phyloP scores from a whole-genome alignment of 2,329 filamentous ascomycete species.

The Trichocomaceae sp. region DNA sequence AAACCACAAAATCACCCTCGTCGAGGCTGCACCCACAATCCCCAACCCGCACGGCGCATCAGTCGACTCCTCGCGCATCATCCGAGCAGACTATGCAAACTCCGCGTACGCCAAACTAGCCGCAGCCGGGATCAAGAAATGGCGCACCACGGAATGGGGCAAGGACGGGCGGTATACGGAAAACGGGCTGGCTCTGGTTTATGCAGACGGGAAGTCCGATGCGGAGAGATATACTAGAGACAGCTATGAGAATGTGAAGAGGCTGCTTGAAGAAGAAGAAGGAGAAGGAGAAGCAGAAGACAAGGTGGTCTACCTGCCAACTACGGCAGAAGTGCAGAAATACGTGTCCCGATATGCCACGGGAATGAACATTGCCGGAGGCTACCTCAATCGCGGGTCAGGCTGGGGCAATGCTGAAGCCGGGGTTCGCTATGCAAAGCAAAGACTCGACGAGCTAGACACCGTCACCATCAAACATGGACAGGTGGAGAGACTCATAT shows the following conservation, averaged over 20 bases:
- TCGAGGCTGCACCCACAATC: slow-evolving; percentile 51
- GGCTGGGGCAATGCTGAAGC: slow-evolving; percentile 42
- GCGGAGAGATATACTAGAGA: slow-evolving; percentile 32
- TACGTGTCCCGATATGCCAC: slow-evolving; percentile 31
- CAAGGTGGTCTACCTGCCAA: slow-evolving; percentile 29
- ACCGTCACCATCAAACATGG: slow-evolving; percentile 32
- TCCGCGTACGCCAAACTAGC: slow-evolving; percentile 69
- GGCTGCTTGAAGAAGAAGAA: slow-evolving; percentile 24
- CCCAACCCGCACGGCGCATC: slow-evolving; percentile 54
- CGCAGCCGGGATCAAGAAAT: slow-evolving; percentile 63
- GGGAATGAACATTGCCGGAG: slow-evolving; percentile 31
- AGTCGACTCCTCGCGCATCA: slow-evolving; percentile 56
- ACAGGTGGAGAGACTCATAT: slow-evolving; percentile 31
- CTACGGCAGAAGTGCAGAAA: slow-evolving; percentile 28
- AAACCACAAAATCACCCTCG: slow-evolving; percentile 48
- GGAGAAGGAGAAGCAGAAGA: slow-evolving; percentile 8
- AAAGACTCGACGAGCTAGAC: slow-evolving; percentile 29
- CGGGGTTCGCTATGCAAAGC: slow-evolving; percentile 34
- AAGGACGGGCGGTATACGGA: slow-evolving; percentile 39
- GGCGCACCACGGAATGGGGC: slow-evolving; percentile 45
- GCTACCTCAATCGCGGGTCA: slow-evolving; percentile 43
- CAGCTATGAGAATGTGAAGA: slow-evolving; percentile 37
- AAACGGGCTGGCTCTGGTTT: slow-evolving; percentile 38
- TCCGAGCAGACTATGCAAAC: slow-evolving; percentile 74
- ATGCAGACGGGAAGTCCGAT: slow-evolving; percentile 25